Base-by-base conservation (phyloP, 2,329 filamentous ascomycete genomes). In the Fusarium sp. region DNA sequence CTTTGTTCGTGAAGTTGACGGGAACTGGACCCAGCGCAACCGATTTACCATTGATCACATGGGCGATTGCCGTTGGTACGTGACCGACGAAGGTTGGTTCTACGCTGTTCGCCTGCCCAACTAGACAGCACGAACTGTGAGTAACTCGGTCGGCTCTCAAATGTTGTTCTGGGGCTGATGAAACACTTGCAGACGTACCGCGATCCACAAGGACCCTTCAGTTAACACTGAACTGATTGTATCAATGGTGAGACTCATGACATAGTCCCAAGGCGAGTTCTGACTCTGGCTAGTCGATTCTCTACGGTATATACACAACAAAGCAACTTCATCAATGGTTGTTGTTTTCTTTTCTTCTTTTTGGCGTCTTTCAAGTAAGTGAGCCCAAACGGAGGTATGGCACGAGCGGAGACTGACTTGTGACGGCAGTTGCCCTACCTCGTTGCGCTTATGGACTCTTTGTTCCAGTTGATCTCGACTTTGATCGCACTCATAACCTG, bases 1-100 rank as follows among this genome's bases (percentile, higher is more conserved):
- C 80, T 88, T 85, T 81, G 84, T 87, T 72, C 86, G 88, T 61
- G 88, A 91, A 79, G 79, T 87, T 70, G 88, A 91, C 77, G 86
- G 87, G 52, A 84, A 86, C 63, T 91, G 86, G 86, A 86, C 85
- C 37, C 83, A 89, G 78, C 85, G 87, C 76, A 88, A 84, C 77
- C 87, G 89, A 34, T 84, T 84, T 77, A 86, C 87, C 56, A 88
- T 91, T 77, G 89, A 91, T 76, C 82, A 84, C 74, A 83, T 89
- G 74, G 85, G 84, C 30, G 81, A 85, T 57, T 85, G 83, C 71
- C 85, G 87, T 59, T 91, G 89, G 89, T 91, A 87, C 75, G 82
- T 88, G 59, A 84, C 84, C 63, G 81, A 85, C 52, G 83, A 86
- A 59, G 89, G 89, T 28, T 82, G 85, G 74, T 91, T 91, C 76